These are phyloP conservation scores for Saksenaea oblongispora DNA, from an alignment of 371 early-diverging fungal species.

Conservation along the genomic window DNA sequence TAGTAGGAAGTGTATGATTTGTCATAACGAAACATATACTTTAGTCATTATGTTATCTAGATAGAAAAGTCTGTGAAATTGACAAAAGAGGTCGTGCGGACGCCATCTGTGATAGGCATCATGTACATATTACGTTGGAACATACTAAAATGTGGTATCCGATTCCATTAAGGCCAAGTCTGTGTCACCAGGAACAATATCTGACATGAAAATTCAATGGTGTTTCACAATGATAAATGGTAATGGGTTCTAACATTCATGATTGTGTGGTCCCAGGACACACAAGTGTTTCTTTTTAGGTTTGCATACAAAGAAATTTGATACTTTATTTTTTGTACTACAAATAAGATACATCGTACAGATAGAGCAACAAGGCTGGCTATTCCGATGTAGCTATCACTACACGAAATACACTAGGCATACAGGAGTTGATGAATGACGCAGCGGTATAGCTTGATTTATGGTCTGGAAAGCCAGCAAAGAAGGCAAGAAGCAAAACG, in stretches of 20 bases:
- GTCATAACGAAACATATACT: too few species aligned
- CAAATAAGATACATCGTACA: neutral
- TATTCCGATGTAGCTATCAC: constrained; percentile 1
- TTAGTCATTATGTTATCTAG: too few species aligned
- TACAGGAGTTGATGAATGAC: constrained; percentile 38
- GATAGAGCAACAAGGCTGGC: neutral
- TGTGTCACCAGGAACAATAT: neutral
- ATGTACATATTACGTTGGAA: neutral
- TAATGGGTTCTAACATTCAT: neutral
- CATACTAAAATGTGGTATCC: neutral
- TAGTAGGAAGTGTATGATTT: too few species aligned
- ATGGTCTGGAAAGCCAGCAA: constrained; percentile 29
- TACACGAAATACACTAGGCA: constrained; percentile 30
- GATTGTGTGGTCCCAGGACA: neutral
- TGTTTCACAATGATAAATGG: too few species aligned
- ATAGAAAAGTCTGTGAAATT: too few species aligned
- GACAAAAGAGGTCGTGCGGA: too few species aligned
- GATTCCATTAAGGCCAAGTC: neutral
- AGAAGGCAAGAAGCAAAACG: constrained; percentile 24
- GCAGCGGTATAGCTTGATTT: constrained; percentile 22
- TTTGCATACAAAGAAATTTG: neutral
- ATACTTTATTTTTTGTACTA: neutral
- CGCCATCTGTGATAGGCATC: neutral
- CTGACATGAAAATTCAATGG: neutral
- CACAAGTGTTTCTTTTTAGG: neutral